phyloP scores from a whole-genome alignment of 176 grass and related monocot genomes.

The Oryza glaberrima region DNA sequence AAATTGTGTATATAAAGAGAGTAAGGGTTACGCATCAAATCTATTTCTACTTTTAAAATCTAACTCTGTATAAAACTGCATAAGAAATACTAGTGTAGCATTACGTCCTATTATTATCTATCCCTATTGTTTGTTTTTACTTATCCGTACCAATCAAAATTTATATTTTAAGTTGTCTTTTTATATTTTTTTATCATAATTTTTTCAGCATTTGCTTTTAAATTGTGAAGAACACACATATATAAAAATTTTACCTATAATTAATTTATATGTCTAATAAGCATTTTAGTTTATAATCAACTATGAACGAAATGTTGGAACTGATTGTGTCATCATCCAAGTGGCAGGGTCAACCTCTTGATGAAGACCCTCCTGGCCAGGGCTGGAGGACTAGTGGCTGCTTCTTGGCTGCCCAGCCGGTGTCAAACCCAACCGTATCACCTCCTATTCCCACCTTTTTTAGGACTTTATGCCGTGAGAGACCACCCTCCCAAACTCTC shows the following conservation, averaged over 20 bases:
- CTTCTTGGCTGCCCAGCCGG: background rate
- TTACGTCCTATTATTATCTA: background rate
- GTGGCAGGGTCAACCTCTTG: slow-evolving; percentile 55
- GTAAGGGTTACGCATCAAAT: background rate
- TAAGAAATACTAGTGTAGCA: background rate
- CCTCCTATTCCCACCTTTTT: slow-evolving; percentile 8
- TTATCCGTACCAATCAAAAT: too few species aligned
- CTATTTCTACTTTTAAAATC: background rate
- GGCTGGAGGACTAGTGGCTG: slow-evolving; percentile 4
- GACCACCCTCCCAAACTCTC: slow-evolving; percentile 1
- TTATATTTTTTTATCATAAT: too few species aligned
- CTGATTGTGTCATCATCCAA: slow-evolving; percentile 16
- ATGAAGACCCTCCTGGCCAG: slow-evolving; percentile 3
- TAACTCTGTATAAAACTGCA: background rate
- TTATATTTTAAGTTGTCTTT: too few species aligned
- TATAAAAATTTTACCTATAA: too few species aligned
- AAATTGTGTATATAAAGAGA: background rate
- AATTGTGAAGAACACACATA: too few species aligned
- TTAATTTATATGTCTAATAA: too few species aligned
- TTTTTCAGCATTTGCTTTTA: too few species aligned
- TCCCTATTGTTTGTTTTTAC: too few species aligned
- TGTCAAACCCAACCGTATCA: slow-evolving; percentile 31
- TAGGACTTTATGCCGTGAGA: slow-evolving; percentile 43
- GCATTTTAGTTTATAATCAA: too few species aligned
- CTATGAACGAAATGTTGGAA: too few species aligned